Conservation (phyloP, 768 basidiomycete genomes). For the Krasilnikovozyma curviuscula region DNA sequence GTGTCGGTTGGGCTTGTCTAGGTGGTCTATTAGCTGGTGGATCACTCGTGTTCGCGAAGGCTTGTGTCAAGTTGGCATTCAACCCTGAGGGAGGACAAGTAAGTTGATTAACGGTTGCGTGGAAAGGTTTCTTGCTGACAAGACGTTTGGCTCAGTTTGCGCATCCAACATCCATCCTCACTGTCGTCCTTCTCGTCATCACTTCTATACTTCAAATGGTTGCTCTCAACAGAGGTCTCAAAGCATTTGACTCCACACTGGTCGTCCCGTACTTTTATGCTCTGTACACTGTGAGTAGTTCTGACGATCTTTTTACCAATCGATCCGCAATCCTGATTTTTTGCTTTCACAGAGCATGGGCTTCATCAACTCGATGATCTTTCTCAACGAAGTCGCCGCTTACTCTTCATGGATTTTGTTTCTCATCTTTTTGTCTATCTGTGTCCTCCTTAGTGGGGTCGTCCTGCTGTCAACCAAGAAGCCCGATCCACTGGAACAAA, state of each 20-base stretch:
- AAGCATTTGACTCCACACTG: slow-evolving; percentile 5
- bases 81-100: neutral
- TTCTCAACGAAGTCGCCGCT: slow-evolving; percentile 1
- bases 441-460: slow-evolving; percentile 4
- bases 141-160: neutral
- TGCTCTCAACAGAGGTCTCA: slow-evolving; percentile 8
- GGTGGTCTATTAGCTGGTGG: slow-evolving; percentile 4
- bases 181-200: neutral
- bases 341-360: no score
- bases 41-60: slow-evolving; percentile 2
- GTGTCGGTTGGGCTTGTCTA: slow-evolving; percentile 3
- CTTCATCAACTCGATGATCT: slow-evolving; percentile 1
- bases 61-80: slow-evolving; percentile 2
- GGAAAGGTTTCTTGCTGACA: neutral
- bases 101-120: no score
- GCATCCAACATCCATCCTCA: neutral
- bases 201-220: slow-evolving; percentile 7
- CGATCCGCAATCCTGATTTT: no score
- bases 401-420: slow-evolving; percentile 3
- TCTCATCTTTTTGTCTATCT: neutral
- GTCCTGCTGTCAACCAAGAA: no score
- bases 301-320: no score
- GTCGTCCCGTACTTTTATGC: no score
- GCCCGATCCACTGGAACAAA: no score
- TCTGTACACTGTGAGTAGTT: no score